phyloP scores from a whole-genome alignment of 1,284 basidiomycete species.

The Peniophora sp. region DNA sequence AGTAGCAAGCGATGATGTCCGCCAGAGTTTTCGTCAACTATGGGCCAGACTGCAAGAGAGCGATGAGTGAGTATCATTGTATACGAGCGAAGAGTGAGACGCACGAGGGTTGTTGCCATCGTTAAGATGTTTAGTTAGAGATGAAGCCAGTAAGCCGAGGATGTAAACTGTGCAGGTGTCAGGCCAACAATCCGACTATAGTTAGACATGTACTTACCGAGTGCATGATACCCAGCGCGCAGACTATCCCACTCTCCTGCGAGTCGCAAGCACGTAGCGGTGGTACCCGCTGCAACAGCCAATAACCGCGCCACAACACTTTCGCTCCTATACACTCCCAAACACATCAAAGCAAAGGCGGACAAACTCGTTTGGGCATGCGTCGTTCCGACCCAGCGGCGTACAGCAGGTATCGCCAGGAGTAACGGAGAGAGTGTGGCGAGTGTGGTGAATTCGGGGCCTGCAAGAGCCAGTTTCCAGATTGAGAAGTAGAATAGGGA shows the following conservation, averaged over 20 bases:
- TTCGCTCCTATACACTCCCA: background rate
- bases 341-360: background rate
- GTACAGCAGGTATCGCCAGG: constrained; percentile 37
- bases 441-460: constrained; percentile 66
- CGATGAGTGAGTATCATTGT: background rate
- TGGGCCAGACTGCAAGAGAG: constrained; percentile 82
- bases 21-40: constrained; percentile 59
- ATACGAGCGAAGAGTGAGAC: background rate
- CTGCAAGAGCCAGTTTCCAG: constrained; percentile 80
- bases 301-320: background rate
- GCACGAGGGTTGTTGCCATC: constrained; percentile 69
- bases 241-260: constrained; percentile 44
- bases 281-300: background rate
- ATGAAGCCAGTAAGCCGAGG: constrained; percentile 61
- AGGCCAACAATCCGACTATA: background rate
- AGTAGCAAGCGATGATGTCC: constrained; percentile 71
- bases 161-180: constrained; percentile 42
- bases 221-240: constrained; percentile 38
- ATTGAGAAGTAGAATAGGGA: constrained; percentile 91
- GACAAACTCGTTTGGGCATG: background rate
- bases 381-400: constrained; percentile 4
- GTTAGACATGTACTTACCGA: constrained; percentile 36
- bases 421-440: constrained; percentile 61
- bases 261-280: constrained; percentile 31
- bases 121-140: constrained; percentile 73